Evolutionary conservation across 2,329 filamentous ascomycete genomes (phyloP).

Genomic region (Colletotrichum tropicicola): DNA sequence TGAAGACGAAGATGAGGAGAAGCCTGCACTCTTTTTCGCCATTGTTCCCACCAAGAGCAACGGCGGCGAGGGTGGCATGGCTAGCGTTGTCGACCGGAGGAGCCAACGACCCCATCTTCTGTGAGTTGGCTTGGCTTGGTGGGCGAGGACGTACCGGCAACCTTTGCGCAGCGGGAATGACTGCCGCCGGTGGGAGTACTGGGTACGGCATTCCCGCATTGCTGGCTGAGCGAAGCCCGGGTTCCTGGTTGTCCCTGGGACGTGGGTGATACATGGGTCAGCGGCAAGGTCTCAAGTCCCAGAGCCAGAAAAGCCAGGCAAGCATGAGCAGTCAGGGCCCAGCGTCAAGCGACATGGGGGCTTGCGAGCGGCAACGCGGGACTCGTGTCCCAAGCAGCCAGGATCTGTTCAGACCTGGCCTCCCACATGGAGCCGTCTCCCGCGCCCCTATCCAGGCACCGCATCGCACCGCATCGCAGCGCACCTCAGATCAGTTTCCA

Average conservation of each 20-base stretch:
- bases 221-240: slow-evolving; percentile 25
- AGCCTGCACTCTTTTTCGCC: not conserved
- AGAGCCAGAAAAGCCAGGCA: slow-evolving; percentile 12
- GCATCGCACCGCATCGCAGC: not conserved
- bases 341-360: slow-evolving; percentile 22
- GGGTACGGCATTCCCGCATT: slow-evolving; percentile 7
- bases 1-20: slow-evolving; percentile 4
- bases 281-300: slow-evolving; percentile 23
- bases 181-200: slow-evolving; percentile 6
- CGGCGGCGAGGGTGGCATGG: slow-evolving; percentile 19
- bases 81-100: slow-evolving; percentile 9
- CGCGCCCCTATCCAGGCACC: not conserved
- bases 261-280: slow-evolving; percentile 30
- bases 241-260: slow-evolving; percentile 29
- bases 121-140: not conserved
- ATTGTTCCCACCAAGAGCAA: slow-evolving; percentile 23
- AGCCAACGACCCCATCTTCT: slow-evolving; percentile 7
- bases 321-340: slow-evolving; percentile 17
- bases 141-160: slow-evolving; percentile 1
- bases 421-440: slow-evolving; percentile 5
- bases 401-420: slow-evolving; percentile 9
- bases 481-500: not conserved
- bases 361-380: slow-evolving; percentile 16
- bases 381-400: slow-evolving; percentile 14
- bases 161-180: not conserved